These are phyloP conservation scores for Fabrea salina DNA, from an alignment of 169 alveolate genomes.

Conservation along the genomic window DNA sequence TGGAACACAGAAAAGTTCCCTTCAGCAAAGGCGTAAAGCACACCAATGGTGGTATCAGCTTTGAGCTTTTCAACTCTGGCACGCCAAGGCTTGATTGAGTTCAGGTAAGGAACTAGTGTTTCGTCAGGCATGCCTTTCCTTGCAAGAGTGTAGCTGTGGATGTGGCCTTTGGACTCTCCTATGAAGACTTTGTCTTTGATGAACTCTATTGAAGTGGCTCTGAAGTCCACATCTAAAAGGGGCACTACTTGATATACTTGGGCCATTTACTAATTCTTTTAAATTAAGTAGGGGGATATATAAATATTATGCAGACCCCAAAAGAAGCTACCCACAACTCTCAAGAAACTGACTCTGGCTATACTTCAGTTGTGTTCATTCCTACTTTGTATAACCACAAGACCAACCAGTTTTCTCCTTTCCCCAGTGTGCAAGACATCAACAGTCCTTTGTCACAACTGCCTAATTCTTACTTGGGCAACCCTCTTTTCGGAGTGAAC, in stretches of 20 bases:
- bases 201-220: slow-evolving; percentile 23
- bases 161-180: slow-evolving; percentile 33
- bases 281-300: neutral
- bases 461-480: too few relatives aligned
- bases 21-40: slow-evolving; percentile 12
- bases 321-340: too few relatives aligned
- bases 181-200: neutral
- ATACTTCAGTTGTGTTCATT: too few relatives aligned
- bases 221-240: neutral
- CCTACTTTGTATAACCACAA: too few relatives aligned
- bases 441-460: too few relatives aligned
- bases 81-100: neutral
- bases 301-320: neutral
- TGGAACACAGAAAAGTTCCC: slow-evolving; percentile 1
- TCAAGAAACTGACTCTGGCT: too few relatives aligned
- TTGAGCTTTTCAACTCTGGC: slow-evolving; percentile 10
- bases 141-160: neutral
- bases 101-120: neutral
- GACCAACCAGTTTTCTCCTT: too few relatives aligned
- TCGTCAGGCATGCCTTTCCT: neutral
- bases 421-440: too few relatives aligned
- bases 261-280: slow-evolving; percentile 19
- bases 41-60: neutral
- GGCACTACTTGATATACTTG: slow-evolving; percentile 4
- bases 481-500: too few relatives aligned